Evolutionary conservation across 257 asterid species (phyloP).

Genomic region (Paulownia fortunei): DNA sequence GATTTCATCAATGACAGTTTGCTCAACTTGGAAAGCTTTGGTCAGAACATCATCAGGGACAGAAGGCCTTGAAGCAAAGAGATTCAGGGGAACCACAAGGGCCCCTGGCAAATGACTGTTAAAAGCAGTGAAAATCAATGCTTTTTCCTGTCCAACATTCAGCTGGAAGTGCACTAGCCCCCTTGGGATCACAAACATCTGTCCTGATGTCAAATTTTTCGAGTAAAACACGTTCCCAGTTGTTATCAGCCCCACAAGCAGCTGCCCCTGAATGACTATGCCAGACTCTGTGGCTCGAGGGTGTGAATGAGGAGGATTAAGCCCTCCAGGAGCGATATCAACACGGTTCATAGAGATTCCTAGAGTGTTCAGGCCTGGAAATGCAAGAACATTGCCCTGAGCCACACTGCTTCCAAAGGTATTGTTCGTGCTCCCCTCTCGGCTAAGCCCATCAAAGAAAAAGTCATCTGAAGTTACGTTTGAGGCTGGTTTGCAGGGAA

Average conservation of each 20-base stretch:
- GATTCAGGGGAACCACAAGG: conserved; percentile 30
- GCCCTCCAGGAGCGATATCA: conserved; percentile 49
- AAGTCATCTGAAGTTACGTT: conserved; percentile 58
- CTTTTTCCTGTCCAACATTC: conserved; percentile 61
- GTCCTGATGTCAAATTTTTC: conserved; percentile 47
- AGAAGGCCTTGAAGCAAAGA: conserved; percentile 59
- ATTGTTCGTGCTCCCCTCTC: conserved; percentile 42
- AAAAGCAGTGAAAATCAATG: conserved; percentile 53
- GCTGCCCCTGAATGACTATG: conserved; percentile 48
- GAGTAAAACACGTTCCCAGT: conserved; percentile 43
- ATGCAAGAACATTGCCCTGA: conserved; percentile 44
- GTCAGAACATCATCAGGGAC: conserved; percentile 57
- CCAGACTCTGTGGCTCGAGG: conserved; percentile 64
- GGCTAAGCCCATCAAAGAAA: conserved; percentile 54
- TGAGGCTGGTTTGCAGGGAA: conserved; percentile 58
- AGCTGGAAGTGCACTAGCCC: conserved; percentile 65
- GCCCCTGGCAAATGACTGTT: conserved; percentile 68
- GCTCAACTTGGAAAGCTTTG: conserved; percentile 54
- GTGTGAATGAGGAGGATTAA: conserved; percentile 65
- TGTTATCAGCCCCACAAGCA: conserved; percentile 58
- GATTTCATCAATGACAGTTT: conserved; percentile 46
- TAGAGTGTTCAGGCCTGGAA: conserved; percentile 66
- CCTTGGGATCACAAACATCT: conserved; percentile 63
- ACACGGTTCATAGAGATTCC: conserved; percentile 70
- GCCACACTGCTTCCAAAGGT: conserved; percentile 30